Percentiles rank a stretch among this genome's conserved stretches.
These are phyloP conservation scores for Eimeria tenella DNA, from an alignment of 169 alveolate species.

Conservation along the genomic window DNA sequence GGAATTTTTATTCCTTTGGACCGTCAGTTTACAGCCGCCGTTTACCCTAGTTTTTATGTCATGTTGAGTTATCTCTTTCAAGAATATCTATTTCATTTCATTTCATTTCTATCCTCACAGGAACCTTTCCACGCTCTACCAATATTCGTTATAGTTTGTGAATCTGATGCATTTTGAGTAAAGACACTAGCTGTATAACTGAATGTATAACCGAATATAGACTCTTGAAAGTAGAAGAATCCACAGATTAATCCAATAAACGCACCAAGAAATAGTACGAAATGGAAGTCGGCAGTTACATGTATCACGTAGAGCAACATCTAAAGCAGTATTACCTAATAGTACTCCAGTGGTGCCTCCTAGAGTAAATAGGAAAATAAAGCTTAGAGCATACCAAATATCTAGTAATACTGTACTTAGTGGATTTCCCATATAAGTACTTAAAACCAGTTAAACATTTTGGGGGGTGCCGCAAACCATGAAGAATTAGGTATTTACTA, in stretches of 20 bases:
- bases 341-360: constrained; percentile 90
- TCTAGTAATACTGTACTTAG: not conserved
- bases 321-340: constrained; percentile 84
- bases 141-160: too few species aligned
- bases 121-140: not conserved
- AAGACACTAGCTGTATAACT: too few species aligned
- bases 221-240: too few species aligned
- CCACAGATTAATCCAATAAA: too few species aligned
- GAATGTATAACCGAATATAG: too few species aligned
- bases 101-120: not conserved
- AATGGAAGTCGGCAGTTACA: not conserved
- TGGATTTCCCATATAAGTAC: not conserved
- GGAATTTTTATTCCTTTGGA: not conserved
- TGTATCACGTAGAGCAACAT: constrained; percentile 46
- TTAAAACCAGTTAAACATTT: not conserved
- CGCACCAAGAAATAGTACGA: too few species aligned
- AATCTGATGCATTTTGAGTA: too few species aligned
- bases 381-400: constrained; percentile 77
- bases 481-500: too few species aligned
- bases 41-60: not conserved
- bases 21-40: constrained; percentile 6
- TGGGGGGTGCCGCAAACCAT: too few species aligned
- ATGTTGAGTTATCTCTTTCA: constrained; percentile 15
- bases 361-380: constrained; percentile 83
- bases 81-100: not conserved